These are phyloP conservation scores for Didymella glomerata DNA, from an alignment of 2,329 filamentous ascomycete genomes.

Conservation along the genomic window DNA sequence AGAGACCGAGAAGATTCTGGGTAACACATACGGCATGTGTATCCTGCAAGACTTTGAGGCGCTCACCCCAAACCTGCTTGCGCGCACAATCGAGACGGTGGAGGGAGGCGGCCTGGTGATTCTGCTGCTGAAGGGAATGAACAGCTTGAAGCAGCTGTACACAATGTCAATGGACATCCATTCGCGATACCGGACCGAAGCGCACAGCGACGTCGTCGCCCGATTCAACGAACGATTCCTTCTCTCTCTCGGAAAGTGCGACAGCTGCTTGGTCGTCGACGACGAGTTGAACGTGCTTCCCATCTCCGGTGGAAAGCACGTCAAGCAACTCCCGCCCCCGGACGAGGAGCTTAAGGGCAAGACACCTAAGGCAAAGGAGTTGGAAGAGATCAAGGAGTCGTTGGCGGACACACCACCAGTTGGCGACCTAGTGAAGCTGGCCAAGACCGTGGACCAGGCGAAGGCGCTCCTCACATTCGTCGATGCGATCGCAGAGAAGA, in stretches of 20 bases:
- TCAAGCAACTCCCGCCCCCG: slow-evolving; percentile 80
- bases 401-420: slow-evolving; percentile 86
- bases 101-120: slow-evolving; percentile 94
- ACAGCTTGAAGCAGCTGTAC: slow-evolving; percentile 94
- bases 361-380: slow-evolving; percentile 73
- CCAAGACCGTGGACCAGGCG: slow-evolving; percentile 92
- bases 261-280: slow-evolving; percentile 93
- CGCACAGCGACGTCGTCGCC: slow-evolving; percentile 91
- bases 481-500: slow-evolving; percentile 96
- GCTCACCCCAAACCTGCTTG: slow-evolving; percentile 94
- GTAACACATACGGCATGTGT: slow-evolving; percentile 98
- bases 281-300: slow-evolving; percentile 97
- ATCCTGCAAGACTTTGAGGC: slow-evolving; percentile 98
- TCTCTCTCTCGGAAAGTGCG: slow-evolving; percentile 91
- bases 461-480: slow-evolving; percentile 97
- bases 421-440: slow-evolving; percentile 81
- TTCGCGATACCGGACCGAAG: slow-evolving; percentile 93
- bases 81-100: slow-evolving; percentile 94
- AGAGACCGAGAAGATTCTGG: slow-evolving; percentile 97
- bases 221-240: slow-evolving; percentile 98
- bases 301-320: slow-evolving; percentile 92
- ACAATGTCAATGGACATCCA: slow-evolving; percentile 98
- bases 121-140: slow-evolving; percentile 93
- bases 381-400: slow-evolving; percentile 87
- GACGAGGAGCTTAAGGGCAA: slow-evolving; percentile 77